These are phyloP conservation scores for Rhodotorula toruloides DNA, from an alignment of 768 basidiomycete species.

Conservation along the genomic window DNA sequence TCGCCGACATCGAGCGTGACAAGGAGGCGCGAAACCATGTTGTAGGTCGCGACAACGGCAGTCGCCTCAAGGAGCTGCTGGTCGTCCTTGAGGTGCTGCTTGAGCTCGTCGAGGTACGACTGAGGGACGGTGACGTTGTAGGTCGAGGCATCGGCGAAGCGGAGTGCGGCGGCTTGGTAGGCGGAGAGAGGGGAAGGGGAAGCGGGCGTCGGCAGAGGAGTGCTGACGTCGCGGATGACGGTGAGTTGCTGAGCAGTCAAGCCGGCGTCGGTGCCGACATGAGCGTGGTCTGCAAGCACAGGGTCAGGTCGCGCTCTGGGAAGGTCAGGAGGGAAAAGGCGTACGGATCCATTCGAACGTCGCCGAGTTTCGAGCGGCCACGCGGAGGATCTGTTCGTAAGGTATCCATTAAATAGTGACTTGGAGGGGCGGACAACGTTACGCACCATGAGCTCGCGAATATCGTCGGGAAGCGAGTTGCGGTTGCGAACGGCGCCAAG, in stretches of 20 bases:
- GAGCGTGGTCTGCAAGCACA: slow-evolving; percentile 39
- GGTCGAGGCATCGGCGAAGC: slow-evolving; percentile 61
- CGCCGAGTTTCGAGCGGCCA: slow-evolving; percentile 45
- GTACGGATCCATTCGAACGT: slow-evolving; percentile 46
- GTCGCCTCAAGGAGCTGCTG: slow-evolving; percentile 54
- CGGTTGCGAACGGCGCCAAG: slow-evolving; percentile 44
- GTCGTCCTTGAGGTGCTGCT: slow-evolving; percentile 44
- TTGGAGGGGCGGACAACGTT: not conserved
- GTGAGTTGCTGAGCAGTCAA: slow-evolving; percentile 57
- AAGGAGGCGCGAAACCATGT: slow-evolving; percentile 66
- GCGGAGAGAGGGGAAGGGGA: slow-evolving; percentile 49
- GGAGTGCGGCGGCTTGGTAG: slow-evolving; percentile 55
- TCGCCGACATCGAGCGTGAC: slow-evolving; percentile 61
- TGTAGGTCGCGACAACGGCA: slow-evolving; percentile 54
- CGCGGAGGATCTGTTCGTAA: slow-evolving; percentile 46
- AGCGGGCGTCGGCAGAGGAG: slow-evolving; percentile 47
- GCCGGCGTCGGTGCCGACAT: slow-evolving; percentile 53
- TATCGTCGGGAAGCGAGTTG: slow-evolving; percentile 44
- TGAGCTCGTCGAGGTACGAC: slow-evolving; percentile 50
- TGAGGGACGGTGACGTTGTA: slow-evolving; percentile 52
- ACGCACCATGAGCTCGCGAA: slow-evolving; percentile 46
- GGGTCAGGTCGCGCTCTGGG: not conserved
- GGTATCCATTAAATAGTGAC: too few relatives aligned
- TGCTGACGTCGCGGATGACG: slow-evolving; percentile 54
- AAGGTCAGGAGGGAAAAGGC: not conserved